Evolutionary conservation across 176 grass and related monocot species (phyloP).

Genomic region (maize (Zea mays)): DNA sequence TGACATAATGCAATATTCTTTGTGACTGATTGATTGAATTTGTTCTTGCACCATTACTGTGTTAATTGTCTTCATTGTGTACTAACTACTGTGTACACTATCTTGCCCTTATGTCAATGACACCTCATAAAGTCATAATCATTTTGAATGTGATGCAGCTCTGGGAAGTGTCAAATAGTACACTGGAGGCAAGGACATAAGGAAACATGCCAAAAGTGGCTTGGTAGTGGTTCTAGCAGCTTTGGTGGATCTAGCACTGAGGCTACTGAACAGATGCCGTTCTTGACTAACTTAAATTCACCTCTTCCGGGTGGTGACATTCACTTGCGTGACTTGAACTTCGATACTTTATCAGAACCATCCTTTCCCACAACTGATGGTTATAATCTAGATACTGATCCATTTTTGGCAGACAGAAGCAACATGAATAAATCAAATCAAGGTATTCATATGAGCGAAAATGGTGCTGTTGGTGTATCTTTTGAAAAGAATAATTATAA

Average conservation of each 20-base stretch:
- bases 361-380: slow-evolving; percentile 46
- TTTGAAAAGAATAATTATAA: slow-evolving; percentile 37
- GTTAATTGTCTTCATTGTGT: not conserved
- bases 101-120: not conserved
- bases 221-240: slow-evolving; percentile 39
- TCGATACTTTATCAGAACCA: slow-evolving; percentile 62
- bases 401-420: slow-evolving; percentile 47
- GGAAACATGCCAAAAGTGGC: slow-evolving; percentile 78
- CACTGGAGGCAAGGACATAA: slow-evolving; percentile 97
- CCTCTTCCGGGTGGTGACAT: slow-evolving; percentile 60
- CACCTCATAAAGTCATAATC: slow-evolving; percentile 10
- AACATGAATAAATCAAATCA: slow-evolving; percentile 53
- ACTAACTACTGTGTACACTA: slow-evolving; percentile 18
- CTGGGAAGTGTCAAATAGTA: slow-evolving; percentile 95
- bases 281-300: slow-evolving; percentile 71
- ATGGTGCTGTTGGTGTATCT: slow-evolving; percentile 41
- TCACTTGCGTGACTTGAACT: slow-evolving; percentile 53
- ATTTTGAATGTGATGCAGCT: slow-evolving; percentile 59
- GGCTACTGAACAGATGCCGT: slow-evolving; percentile 57
- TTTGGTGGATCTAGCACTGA: slow-evolving; percentile 48
- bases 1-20: not conserved
- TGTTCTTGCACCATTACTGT: slow-evolving; percentile 20
- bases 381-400: slow-evolving; percentile 40
- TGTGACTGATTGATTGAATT: slow-evolving; percentile 19
- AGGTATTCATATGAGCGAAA: slow-evolving; percentile 48